phyloP scores from a whole-genome alignment of 2,329 filamentous ascomycete species.

The Hypoxylon sp. region DNA sequence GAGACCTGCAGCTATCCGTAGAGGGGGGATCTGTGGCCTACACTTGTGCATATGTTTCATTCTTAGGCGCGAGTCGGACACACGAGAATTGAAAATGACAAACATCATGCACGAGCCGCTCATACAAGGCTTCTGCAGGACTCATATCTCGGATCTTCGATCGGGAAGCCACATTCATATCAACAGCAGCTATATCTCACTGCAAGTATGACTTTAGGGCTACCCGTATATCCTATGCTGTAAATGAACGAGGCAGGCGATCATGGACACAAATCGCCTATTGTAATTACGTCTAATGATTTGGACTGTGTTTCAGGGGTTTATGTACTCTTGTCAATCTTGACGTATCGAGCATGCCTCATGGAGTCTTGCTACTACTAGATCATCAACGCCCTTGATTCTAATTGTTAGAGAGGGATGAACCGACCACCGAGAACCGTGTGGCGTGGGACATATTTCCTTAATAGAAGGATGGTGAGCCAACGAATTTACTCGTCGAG shows the following conservation, averaged over 20 bases:
- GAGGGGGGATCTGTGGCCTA: conserved; percentile 27
- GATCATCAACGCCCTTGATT: conserved; percentile 11
- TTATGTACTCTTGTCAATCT: conserved; percentile 23
- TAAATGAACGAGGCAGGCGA: conserved; percentile 9
- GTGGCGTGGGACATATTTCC: conserved; percentile 28
- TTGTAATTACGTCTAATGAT: conserved; percentile 22
- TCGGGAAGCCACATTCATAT: conserved; percentile 37
- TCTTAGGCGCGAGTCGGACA: conserved; percentile 38
- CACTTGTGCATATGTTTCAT: conserved; percentile 40
- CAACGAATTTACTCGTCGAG: conserved; percentile 48
- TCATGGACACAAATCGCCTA: conserved; percentile 7
- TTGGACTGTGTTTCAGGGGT: conserved; percentile 34
- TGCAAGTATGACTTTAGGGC: conserved; percentile 7
- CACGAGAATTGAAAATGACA: conserved; percentile 39
- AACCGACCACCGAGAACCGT: conserved; percentile 13
- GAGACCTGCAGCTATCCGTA: conserved; percentile 43
- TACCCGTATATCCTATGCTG: conserved; percentile 15
- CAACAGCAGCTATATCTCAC: conserved; percentile 16
- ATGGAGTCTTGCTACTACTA: conserved; percentile 12
- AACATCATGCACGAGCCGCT: conserved; percentile 28
- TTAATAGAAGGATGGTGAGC: conserved; percentile 25
- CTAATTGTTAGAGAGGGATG: conserved; percentile 22
- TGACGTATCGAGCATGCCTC: conserved; percentile 14
- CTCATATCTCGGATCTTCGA: conserved; percentile 38
- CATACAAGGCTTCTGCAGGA: conserved; percentile 22